Percentiles rank a stretch among this genome's conserved stretches.
Conservation (phyloP, 2,329 filamentous ascomycete genomes). For the Neophaeococcomyces mojaviensis region DNA sequence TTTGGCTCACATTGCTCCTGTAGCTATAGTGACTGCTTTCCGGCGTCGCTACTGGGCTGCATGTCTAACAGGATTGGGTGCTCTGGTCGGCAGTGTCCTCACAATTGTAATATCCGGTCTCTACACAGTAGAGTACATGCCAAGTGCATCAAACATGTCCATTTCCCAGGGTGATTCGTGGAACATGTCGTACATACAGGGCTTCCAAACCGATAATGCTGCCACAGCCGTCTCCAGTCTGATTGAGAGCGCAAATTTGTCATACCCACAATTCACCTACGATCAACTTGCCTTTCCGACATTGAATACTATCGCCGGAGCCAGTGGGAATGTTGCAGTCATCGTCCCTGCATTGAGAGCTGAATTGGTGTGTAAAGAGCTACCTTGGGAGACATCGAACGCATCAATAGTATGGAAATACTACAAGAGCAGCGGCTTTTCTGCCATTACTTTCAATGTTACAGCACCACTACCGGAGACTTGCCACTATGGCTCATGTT, state of each 20-base stretch:
- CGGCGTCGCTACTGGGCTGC: not conserved
- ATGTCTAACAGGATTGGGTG: not conserved
- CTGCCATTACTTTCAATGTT: conserved; percentile 2
- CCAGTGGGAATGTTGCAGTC: not conserved
- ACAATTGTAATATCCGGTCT: conserved; percentile 22
- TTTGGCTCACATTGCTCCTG: not conserved
- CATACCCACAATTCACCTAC: conserved; percentile 4
- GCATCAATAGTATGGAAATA: not conserved
- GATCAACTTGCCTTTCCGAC: conserved; percentile 9
- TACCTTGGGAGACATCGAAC: not conserved
- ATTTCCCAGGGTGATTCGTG: conserved; percentile 23
- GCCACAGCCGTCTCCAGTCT: not conserved
- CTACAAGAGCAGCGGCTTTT: not conserved
- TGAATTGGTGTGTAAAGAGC: not conserved
- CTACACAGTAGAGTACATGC: conserved; percentile 20
- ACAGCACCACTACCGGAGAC: conserved; percentile 7
- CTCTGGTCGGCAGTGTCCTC: conserved; percentile 14
- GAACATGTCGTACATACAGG: conserved; percentile 10
- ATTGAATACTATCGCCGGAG: not conserved
- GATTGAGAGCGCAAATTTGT: conserved; percentile 4
- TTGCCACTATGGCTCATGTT: conserved; percentile 12
- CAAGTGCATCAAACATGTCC: conserved; percentile 11
- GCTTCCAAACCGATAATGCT: not conserved
- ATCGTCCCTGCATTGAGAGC: not conserved
- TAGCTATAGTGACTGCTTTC: not conserved